Conservation (phyloP, 768 basidiomycete species). For the Pseudohyphozyma bogoriensis region DNA sequence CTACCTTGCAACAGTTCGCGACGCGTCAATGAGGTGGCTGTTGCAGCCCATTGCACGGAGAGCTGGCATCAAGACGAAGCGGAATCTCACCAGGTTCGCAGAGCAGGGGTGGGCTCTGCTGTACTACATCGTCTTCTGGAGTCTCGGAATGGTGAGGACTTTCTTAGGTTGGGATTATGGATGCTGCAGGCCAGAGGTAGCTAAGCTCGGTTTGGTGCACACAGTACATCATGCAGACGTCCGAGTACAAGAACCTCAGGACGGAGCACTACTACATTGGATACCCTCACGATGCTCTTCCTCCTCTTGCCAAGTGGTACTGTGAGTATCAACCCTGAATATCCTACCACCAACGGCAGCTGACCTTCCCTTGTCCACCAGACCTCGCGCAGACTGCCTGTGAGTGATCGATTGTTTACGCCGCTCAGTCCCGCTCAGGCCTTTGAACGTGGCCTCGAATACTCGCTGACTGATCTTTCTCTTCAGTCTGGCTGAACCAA, state of each 20-base stretch:
- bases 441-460: not conserved
- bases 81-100: constrained; percentile 61
- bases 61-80: constrained; percentile 51
- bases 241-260: constrained; percentile 57
- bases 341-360: not conserved
- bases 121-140: constrained; percentile 65
- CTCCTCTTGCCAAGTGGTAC: constrained; percentile 65
- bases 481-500: constrained; percentile 85
- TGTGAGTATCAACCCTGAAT: not conserved
- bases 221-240: constrained; percentile 68
- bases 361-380: not conserved
- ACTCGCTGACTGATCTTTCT: constrained; percentile 50
- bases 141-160: constrained; percentile 72
- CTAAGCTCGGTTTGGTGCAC: not conserved
- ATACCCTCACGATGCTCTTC: constrained; percentile 72
- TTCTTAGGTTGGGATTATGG: too few relatives aligned
- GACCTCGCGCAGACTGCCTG: constrained; percentile 32
- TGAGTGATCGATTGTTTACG: not conserved
- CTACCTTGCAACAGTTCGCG: too few relatives aligned
- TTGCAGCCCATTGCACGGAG: constrained; percentile 72
- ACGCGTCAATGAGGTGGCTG: constrained; percentile 59
- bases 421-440: too few relatives aligned
- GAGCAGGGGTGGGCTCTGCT: constrained; percentile 88
- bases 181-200: not conserved
- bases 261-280: constrained; percentile 60